Evolutionary conservation across 2,329 filamentous ascomycete species (phyloP).

Genomic region (Aspergillus unguis): DNA sequence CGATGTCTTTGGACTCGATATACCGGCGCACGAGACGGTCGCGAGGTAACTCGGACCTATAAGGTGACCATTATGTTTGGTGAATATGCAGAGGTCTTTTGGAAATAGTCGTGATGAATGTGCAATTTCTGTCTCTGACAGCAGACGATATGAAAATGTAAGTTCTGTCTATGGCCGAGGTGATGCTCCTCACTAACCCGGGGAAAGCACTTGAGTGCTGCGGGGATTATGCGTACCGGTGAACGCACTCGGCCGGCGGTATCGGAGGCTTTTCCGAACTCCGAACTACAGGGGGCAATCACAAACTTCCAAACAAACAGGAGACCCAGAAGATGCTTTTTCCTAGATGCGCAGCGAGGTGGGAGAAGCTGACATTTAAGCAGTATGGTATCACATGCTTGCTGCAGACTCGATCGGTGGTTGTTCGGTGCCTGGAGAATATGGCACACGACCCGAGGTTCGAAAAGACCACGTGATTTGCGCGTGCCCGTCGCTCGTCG

Average conservation of each 20-base stretch:
- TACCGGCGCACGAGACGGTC: neutral
- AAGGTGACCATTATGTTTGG: slow-evolving; percentile 10
- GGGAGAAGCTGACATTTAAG: neutral
- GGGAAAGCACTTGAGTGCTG: slow-evolving; percentile 22
- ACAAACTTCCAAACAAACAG: neutral
- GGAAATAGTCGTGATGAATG: neutral
- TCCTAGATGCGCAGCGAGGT: neutral
- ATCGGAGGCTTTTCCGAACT: slow-evolving; percentile 17
- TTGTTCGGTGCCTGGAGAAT: neutral
- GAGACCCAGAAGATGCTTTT: no score
- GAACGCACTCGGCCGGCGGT: slow-evolving; percentile 17
- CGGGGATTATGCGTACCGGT: slow-evolving; percentile 31
- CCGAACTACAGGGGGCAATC: neutral
- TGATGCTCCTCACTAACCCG: slow-evolving; percentile 15
- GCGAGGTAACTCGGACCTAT: slow-evolving; percentile 7
- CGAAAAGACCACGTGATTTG: neutral
- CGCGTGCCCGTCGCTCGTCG: slow-evolving; percentile 17
- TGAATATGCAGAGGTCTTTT: neutral
- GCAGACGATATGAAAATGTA: neutral
- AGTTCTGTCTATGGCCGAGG: slow-evolving; percentile 5
- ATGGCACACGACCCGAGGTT: neutral
- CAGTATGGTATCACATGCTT: slow-evolving; percentile 2
- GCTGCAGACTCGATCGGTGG: neutral
- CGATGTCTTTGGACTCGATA: neutral
- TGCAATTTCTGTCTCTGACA: neutral